Percentiles rank a stretch among this genome's conserved stretches.
Conservation (phyloP, 2,329 filamentous ascomycete genomes). For the Aspergillus pseudoviridinutans region DNA sequence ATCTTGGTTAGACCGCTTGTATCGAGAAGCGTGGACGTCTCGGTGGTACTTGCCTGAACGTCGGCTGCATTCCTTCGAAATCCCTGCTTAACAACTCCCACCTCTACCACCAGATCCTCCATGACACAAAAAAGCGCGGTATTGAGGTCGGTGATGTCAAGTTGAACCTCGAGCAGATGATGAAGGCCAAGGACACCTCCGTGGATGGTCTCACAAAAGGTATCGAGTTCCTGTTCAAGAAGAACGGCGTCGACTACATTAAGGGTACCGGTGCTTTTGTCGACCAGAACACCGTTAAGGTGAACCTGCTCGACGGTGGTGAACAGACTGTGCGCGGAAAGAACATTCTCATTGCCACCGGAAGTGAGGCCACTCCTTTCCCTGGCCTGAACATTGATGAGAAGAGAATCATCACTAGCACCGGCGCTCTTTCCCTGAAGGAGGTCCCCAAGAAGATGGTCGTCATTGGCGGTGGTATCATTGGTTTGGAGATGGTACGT, state of each 20-base stretch:
- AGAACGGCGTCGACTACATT: constrained; percentile 97
- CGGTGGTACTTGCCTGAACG: constrained; percentile 96
- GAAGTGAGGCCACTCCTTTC: constrained; percentile 92
- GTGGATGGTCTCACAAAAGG: constrained; percentile 89
- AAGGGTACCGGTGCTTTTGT: constrained; percentile 87
- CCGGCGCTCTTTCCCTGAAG: constrained; percentile 82
- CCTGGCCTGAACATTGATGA: constrained; percentile 94
- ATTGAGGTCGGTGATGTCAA: constrained; percentile 98
- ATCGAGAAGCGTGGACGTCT: constrained; percentile 97
- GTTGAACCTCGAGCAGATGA: constrained; percentile 90
- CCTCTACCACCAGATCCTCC: constrained; percentile 92
- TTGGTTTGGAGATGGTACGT: constrained; percentile 90
- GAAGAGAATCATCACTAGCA: constrained; percentile 95
- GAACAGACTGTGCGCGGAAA: constrained; percentile 83
- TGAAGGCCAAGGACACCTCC: constrained; percentile 97
- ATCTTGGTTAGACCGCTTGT: constrained; percentile 69
- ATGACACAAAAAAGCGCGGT: constrained; percentile 94
- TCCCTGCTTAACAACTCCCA: constrained; percentile 99
- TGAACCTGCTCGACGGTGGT: constrained; percentile 84
- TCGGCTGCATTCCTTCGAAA: constrained; percentile 98
- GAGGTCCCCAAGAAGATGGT: constrained; percentile 95
- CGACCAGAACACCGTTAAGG: constrained; percentile 86
- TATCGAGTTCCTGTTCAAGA: constrained; percentile 97
- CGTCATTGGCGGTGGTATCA: constrained; percentile 97
- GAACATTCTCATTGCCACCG: constrained; percentile 98